Percentiles rank a stretch among this genome's conserved stretches.
phyloP scores from a whole-genome alignment of 2,329 filamentous ascomycete species.

The Colletotrichum filicis region DNA sequence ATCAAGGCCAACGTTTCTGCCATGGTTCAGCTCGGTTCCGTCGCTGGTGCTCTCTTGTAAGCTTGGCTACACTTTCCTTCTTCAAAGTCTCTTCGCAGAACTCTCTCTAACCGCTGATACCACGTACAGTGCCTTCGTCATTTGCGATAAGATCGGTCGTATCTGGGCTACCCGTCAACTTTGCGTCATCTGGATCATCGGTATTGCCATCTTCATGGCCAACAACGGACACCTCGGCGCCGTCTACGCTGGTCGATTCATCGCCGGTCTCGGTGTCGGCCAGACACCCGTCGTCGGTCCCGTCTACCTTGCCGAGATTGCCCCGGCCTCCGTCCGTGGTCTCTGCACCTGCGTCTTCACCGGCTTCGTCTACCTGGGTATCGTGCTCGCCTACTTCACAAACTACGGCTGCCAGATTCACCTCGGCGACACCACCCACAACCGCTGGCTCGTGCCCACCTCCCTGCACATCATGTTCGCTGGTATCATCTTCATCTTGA shows the following conservation, averaged over 20 bases:
- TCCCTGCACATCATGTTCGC: slow-evolving; percentile 83
- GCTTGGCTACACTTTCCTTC: slow-evolving; percentile 17
- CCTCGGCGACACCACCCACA: slow-evolving; percentile 56
- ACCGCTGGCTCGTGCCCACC: slow-evolving; percentile 74
- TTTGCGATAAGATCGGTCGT: slow-evolving; percentile 71
- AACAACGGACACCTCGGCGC: slow-evolving; percentile 63
- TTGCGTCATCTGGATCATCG: slow-evolving; percentile 66
- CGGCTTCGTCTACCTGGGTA: slow-evolving; percentile 76
- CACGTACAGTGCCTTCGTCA: slow-evolving; percentile 61
- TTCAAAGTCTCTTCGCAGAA: background rate
- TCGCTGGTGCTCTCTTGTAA: slow-evolving; percentile 73
- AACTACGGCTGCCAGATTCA: slow-evolving; percentile 70
- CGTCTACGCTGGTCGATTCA: slow-evolving; percentile 74
- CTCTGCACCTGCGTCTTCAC: slow-evolving; percentile 73
- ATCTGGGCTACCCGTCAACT: slow-evolving; percentile 71
- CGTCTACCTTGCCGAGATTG: slow-evolving; percentile 79
- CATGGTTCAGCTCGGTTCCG: slow-evolving; percentile 85
- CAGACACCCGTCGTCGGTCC: slow-evolving; percentile 76
- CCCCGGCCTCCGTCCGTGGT: slow-evolving; percentile 75
- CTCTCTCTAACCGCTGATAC: background rate
- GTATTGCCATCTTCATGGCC: slow-evolving; percentile 69
- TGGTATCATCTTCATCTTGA: slow-evolving; percentile 75
- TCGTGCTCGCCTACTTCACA: slow-evolving; percentile 83
- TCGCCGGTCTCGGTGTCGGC: slow-evolving; percentile 73
- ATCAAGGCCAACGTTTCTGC: slow-evolving; percentile 81